These are phyloP conservation scores for Epichloe baconii DNA, from an alignment of 2,329 filamentous ascomycete genomes.

Conservation along the genomic window DNA sequence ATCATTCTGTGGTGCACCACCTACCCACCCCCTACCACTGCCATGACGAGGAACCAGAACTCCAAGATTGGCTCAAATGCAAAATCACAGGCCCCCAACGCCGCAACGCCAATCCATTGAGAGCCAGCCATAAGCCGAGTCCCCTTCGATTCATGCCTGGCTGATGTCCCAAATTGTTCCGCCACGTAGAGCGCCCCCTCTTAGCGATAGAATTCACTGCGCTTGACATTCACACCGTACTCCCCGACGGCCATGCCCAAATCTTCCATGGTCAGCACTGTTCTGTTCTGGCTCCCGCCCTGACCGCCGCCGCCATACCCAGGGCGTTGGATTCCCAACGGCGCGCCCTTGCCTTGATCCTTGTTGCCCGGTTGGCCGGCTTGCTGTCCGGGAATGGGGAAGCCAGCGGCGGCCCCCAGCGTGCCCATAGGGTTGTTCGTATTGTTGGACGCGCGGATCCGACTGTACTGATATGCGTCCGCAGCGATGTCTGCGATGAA, in stretches of 20 bases:
- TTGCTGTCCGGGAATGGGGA: slow-evolving; percentile 50
- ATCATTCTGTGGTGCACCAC: not conserved
- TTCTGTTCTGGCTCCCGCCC: slow-evolving; percentile 77
- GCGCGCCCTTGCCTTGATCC: slow-evolving; percentile 43
- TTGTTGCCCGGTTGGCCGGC: slow-evolving; percentile 42
- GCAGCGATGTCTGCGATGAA: slow-evolving; percentile 96
- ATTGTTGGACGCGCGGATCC: slow-evolving; percentile 79
- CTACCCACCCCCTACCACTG: not conserved
- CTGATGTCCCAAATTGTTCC: not conserved
- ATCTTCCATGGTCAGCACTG: slow-evolving; percentile 97
- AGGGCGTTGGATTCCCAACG: slow-evolving; percentile 61
- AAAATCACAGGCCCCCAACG: not conserved
- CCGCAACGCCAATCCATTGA: not conserved
- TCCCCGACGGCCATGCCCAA: slow-evolving; percentile 95
- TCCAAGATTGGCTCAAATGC: not conserved
- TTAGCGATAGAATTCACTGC: slow-evolving; percentile 89
- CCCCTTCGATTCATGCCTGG: not conserved
- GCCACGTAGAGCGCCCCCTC: not conserved
- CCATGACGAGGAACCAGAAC: not conserved
- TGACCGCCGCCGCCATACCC: slow-evolving; percentile 81
- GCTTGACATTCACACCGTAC: slow-evolving; percentile 95
- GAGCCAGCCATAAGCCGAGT: not conserved
- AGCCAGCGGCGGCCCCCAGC: slow-evolving; percentile 61
- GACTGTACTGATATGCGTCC: slow-evolving; percentile 94
- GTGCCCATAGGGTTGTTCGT: slow-evolving; percentile 87